Conservation (phyloP, 23 red algal species). For the Gracilaria vermiculophylla region DNA sequence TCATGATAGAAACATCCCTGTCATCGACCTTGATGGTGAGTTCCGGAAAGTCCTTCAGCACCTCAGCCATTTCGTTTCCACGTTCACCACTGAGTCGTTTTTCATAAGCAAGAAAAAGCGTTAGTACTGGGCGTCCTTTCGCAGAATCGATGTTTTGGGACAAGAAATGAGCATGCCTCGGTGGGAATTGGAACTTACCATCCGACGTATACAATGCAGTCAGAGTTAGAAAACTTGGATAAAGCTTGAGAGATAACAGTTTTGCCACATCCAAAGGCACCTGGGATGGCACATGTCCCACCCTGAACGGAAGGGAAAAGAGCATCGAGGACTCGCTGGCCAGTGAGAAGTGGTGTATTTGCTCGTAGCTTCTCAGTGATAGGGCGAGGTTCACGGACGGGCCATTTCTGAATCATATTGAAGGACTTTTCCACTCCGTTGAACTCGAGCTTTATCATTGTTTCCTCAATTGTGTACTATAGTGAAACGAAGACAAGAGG, state of each 20-base stretch:
- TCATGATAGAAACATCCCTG: conserved; percentile 97
- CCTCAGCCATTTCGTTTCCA: conserved; percentile 99
- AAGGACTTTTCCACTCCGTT: conserved; percentile 73
- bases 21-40: conserved; percentile 80
- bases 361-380: conserved; percentile 94
- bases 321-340: conserved; percentile 96
- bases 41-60: conserved; percentile 98
- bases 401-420: conserved; percentile 97
- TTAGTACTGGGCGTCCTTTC: background rate
- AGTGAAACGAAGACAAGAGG: background rate
- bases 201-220: conserved; percentile 99
- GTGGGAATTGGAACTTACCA: conserved; percentile 51
- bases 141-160: no score
- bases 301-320: conserved; percentile 98
- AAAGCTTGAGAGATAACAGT: conserved; percentile 98
- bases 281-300: conserved; percentile 97
- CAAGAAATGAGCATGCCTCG: background rate
- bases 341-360: conserved; percentile 86
- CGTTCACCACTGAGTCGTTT: conserved; percentile 82
- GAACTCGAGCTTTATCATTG: conserved; percentile 82
- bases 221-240: conserved; percentile 98
- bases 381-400: conserved; percentile 92
- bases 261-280: conserved; percentile 98
- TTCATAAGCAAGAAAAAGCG: background rate
- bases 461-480: conserved; percentile 92